phyloP scores from a whole-genome alignment of 371 early-diverging fungal genomes.

The Lichtheimia hyalospora region DNA sequence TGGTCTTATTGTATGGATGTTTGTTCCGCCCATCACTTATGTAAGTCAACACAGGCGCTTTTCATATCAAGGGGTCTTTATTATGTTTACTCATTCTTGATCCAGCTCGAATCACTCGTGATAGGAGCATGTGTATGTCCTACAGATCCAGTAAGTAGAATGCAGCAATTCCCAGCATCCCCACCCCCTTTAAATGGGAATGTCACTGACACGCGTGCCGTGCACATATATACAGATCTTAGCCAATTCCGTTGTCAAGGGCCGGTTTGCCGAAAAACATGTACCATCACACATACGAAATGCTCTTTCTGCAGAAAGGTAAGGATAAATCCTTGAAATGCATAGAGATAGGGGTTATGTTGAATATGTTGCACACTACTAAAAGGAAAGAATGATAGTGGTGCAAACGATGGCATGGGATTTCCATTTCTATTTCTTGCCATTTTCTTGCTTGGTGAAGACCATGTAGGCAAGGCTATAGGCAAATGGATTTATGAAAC shows the following conservation, averaged over 20 bases:
- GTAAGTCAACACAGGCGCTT: constrained; percentile 34
- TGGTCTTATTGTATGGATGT: constrained; percentile 65
- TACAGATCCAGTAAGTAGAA: constrained; percentile 86
- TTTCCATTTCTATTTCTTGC: constrained; percentile 89
- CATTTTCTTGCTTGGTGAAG: constrained; percentile 66
- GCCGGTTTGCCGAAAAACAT: constrained; percentile 92
- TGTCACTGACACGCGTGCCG: not conserved
- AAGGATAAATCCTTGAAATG: not conserved
- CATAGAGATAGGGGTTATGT: not conserved
- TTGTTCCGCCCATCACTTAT: constrained; percentile 63
- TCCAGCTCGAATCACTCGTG: constrained; percentile 71
- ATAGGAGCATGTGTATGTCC: constrained; percentile 92
- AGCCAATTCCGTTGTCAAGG: constrained; percentile 94
- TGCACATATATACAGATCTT: constrained; percentile 73
- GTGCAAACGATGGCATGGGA: constrained; percentile 85
- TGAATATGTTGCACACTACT: not conserved
- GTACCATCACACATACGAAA: constrained; percentile 87
- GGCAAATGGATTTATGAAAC: constrained; percentile 78
- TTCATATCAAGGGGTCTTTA: not conserved
- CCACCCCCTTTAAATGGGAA: too few species aligned
- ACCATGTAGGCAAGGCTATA: constrained; percentile 61
- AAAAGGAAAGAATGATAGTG: constrained; percentile 35
- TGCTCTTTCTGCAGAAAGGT: constrained; percentile 87
- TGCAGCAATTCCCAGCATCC: not conserved
- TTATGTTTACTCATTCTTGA: not conserved